Evolutionary conservation across 2,329 filamentous ascomycete species (phyloP).

Genomic region (Hymenoscyphus fraxineus): DNA sequence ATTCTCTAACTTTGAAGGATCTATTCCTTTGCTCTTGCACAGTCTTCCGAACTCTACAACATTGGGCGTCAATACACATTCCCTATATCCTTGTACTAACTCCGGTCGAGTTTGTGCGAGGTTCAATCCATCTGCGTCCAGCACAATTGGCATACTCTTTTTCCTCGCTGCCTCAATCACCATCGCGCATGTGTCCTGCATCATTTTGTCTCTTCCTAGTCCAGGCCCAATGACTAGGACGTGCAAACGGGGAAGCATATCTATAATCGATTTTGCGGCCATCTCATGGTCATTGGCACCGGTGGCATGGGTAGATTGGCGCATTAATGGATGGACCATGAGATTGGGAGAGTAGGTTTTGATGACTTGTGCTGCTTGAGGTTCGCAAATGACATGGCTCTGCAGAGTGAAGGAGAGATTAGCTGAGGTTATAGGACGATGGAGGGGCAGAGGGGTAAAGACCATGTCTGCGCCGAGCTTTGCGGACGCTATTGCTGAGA

Average conservation of each 20-base stretch:
- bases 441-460: constrained; percentile 27
- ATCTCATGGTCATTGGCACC: constrained; percentile 52
- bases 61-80: constrained; percentile 90
- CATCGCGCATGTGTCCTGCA: constrained; percentile 78
- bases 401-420: constrained; percentile 34
- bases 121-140: constrained; percentile 86
- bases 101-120: constrained; percentile 73
- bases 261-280: constrained; percentile 66
- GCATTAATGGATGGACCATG: constrained; percentile 97
- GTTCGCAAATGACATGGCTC: constrained; percentile 96
- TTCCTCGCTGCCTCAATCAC: constrained; percentile 77
- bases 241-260: constrained; percentile 81
- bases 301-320: constrained; percentile 59
- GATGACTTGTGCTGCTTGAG: constrained; percentile 79
- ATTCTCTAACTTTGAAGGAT: constrained; percentile 44
- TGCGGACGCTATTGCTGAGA: constrained; percentile 95
- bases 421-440: neutral
- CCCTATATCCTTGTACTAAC: constrained; percentile 73
- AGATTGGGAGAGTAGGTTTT: constrained; percentile 97
- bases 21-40: constrained; percentile 69
- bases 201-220: constrained; percentile 81
- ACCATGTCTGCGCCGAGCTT: constrained; percentile 89
- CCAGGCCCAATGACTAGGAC: constrained; percentile 91
- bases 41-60: constrained; percentile 87
- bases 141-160: constrained; percentile 70